phyloP scores from a whole-genome alignment of 2,329 filamentous ascomycete genomes.

The Septoria linicola region DNA sequence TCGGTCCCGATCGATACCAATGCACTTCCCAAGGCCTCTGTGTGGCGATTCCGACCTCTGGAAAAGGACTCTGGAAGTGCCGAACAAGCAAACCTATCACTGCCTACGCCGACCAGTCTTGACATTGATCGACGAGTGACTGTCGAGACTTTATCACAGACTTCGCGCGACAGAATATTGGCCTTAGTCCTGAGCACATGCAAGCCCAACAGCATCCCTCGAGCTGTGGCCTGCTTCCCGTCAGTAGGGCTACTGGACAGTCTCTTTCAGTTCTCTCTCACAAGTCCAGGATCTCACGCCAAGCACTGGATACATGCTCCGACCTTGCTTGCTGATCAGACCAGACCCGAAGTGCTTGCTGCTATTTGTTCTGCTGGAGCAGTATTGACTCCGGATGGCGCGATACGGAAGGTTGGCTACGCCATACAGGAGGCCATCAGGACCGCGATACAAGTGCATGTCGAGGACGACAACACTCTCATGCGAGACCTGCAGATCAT shows the following conservation, averaged over 20 bases:
- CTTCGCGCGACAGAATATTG: constrained; percentile 59
- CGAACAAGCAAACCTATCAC: constrained; percentile 42
- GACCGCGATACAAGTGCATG: constrained; percentile 41
- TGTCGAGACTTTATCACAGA: constrained; percentile 43
- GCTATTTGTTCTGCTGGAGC: constrained; percentile 62
- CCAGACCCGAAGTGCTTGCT: constrained; percentile 60
- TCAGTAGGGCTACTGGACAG: constrained; percentile 61
- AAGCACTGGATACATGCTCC: constrained; percentile 63
- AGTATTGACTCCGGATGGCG: constrained; percentile 56
- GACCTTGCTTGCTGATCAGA: constrained; percentile 56
- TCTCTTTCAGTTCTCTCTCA: constrained; percentile 61
- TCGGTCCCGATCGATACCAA: constrained; percentile 35
- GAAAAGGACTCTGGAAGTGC: constrained; percentile 38
- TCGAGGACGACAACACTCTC: constrained; percentile 52
- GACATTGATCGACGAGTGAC: constrained; percentile 44
- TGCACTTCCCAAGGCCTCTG: constrained; percentile 44
- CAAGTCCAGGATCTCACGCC: constrained; percentile 56
- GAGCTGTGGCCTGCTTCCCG: constrained; percentile 61
- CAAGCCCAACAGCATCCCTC: constrained; percentile 50
- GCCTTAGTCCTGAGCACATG: constrained; percentile 63
- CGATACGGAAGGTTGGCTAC: constrained; percentile 61
- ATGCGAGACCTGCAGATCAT: constrained; percentile 54
- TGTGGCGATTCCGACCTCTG: constrained; percentile 47
- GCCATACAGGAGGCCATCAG: constrained; percentile 52
- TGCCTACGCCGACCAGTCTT: constrained; percentile 41